Conservation (phyloP, 2,329 filamentous ascomycete genomes). For the Fusarium sp. region DNA sequence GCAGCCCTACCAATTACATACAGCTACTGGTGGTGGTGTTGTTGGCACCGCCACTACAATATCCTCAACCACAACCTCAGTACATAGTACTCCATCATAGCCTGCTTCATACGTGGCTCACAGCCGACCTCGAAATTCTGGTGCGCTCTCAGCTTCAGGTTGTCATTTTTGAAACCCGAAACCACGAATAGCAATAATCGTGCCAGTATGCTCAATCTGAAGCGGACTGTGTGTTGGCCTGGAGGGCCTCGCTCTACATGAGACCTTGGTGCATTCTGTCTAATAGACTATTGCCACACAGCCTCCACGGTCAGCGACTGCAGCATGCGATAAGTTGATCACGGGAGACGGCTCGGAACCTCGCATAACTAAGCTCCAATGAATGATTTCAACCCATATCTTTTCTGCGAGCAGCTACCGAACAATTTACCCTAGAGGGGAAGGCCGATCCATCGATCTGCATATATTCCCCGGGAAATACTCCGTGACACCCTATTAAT, state of each 20-base stretch:
- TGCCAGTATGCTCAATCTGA: slow-evolving; percentile 1
- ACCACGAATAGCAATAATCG: not conserved
- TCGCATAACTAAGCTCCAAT: slow-evolving; percentile 10
- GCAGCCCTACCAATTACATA: not conserved
- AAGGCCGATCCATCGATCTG: slow-evolving; percentile 24
- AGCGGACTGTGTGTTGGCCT: not conserved
- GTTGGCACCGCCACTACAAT: not conserved
- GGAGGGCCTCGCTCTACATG: not conserved
- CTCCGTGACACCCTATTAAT: slow-evolving; percentile 41
- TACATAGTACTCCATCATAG: not conserved
- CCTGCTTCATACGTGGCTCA: not conserved
- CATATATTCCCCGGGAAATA: slow-evolving; percentile 45
- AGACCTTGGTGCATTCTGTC: not conserved
- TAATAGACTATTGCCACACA: not conserved
- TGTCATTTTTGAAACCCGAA: not conserved
- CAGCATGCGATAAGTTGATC: not conserved
- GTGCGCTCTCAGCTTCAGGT: slow-evolving; percentile 2
- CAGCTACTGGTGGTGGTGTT: not conserved
- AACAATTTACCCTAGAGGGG: slow-evolving; percentile 37
- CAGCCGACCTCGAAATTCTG: not conserved
- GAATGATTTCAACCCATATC: not conserved
- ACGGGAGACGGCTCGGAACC: not conserved
- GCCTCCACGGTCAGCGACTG: not conserved
- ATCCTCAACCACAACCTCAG: not conserved
- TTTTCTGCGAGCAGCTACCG: slow-evolving; percentile 4